Percentiles rank a stretch among this genome's conserved stretches.
Conservation (phyloP, 768 basidiomycete species). For the Suillus tomentosus region DNA sequence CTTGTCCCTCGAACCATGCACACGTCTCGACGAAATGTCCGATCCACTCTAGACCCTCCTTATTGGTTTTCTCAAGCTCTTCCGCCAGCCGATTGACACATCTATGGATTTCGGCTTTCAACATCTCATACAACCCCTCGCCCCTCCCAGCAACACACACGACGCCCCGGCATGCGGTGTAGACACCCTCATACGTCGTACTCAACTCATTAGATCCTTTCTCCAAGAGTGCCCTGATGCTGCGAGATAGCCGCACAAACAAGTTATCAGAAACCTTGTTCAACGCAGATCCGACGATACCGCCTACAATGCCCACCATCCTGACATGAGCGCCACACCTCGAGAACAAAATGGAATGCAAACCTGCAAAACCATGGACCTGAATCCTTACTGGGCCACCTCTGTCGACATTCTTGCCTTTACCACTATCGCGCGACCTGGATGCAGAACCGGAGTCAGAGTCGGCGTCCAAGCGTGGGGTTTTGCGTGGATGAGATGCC, state of each 20-base stretch:
- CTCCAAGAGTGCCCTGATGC: constrained; percentile 45
- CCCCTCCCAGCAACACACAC: constrained; percentile 57
- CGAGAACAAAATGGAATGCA: neutral
- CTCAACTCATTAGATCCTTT: constrained; percentile 40
- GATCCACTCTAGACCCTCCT: constrained; percentile 54
- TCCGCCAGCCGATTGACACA: constrained; percentile 45
- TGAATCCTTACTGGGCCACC: constrained; percentile 48
- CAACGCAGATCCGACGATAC: constrained; percentile 4
- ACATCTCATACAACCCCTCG: constrained; percentile 55
- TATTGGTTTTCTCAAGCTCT: constrained; percentile 34
- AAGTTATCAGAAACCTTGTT: constrained; percentile 19
- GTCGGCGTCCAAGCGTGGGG: constrained; percentile 64
- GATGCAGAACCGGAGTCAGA: constrained; percentile 69
- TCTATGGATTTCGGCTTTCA: constrained; percentile 63
- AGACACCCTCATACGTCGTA: constrained; percentile 58
- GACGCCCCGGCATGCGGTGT: constrained; percentile 53
- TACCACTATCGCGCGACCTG: constrained; percentile 43
- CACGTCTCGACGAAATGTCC: constrained; percentile 54
- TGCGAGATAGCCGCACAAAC: constrained; percentile 35
- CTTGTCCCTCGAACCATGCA: constrained; percentile 63
- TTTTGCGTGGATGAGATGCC: constrained; percentile 67
- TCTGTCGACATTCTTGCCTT: constrained; percentile 26
- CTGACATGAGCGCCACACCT: neutral
- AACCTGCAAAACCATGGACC: constrained; percentile 47
- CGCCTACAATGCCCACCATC: neutral